These are phyloP conservation scores for Cronartium ribicola DNA, from an alignment of 1,284 basidiomycete genomes.

Conservation along the genomic window DNA sequence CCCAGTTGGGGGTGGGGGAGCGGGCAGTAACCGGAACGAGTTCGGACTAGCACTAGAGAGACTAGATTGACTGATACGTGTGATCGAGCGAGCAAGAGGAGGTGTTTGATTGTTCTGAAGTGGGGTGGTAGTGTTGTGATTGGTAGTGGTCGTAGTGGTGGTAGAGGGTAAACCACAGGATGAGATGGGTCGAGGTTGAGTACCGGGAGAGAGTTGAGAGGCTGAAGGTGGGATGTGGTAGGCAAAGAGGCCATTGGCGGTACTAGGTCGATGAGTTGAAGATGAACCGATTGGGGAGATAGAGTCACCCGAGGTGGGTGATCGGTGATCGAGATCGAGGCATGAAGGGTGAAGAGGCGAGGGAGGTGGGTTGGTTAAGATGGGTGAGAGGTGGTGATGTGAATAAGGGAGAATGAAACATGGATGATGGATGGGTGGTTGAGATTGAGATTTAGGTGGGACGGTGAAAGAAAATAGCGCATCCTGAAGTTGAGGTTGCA, in stretches of 20 bases:
- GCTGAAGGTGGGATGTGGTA: not conserved
- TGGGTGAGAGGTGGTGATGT: not conserved
- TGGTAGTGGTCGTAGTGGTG: not conserved
- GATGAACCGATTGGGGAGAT: slow-evolving; percentile 2
- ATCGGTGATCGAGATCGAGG: not conserved
- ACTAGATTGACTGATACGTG: slow-evolving; percentile 1
- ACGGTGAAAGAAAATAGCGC: slow-evolving; percentile 26
- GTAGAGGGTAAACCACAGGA: not conserved
- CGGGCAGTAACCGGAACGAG: not conserved
- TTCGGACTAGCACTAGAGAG: not conserved
- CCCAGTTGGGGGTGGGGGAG: not conserved
- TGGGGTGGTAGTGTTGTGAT: not conserved
- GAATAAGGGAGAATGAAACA: not conserved
- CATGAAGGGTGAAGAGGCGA: not conserved
- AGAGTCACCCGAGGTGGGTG: slow-evolving; percentile 6
- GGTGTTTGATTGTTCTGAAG: not conserved
- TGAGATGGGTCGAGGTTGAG: not conserved
- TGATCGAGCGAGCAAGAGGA: not conserved
- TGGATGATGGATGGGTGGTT: not conserved
- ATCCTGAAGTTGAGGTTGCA: slow-evolving; percentile 24
- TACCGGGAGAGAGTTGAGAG: not conserved
- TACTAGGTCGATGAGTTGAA: not conserved
- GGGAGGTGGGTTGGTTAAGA: not conserved
- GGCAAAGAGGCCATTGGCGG: not conserved
- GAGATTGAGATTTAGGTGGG: slow-evolving; percentile 15